Conservation (phyloP, 768 basidiomycete genomes). For the Suillus alpinus region DNA sequence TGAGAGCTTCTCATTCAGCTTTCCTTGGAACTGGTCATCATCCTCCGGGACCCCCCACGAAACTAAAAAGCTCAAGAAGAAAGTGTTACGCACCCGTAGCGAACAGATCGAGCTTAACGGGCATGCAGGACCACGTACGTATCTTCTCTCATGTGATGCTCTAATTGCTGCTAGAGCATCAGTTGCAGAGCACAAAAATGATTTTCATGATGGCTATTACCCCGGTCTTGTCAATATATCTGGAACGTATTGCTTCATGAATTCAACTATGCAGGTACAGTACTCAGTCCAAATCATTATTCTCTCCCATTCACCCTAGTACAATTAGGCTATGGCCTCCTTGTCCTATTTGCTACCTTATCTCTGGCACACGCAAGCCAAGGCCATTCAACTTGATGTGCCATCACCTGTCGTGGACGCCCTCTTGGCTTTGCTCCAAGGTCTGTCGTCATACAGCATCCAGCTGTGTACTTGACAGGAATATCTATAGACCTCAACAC, state of each 20-base stretch:
- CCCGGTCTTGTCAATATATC: slow-evolving; percentile 94
- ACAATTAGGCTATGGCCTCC: slow-evolving; percentile 78
- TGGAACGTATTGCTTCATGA: slow-evolving; percentile 97
- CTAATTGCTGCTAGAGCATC: slow-evolving; percentile 3
- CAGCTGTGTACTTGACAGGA: slow-evolving; percentile 6
- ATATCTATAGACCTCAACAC: slow-evolving; percentile 56
- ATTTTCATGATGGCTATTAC: slow-evolving; percentile 49
- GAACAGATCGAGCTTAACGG: slow-evolving; percentile 53
- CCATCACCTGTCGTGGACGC: slow-evolving; percentile 86
- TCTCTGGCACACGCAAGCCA: slow-evolving; percentile 69
- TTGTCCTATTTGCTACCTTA: slow-evolving; percentile 78
- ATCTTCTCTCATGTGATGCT: neutral
- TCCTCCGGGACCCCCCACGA: slow-evolving; percentile 24
- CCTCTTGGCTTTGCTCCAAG: slow-evolving; percentile 64
- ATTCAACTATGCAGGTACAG: slow-evolving; percentile 84
- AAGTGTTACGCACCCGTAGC: slow-evolving; percentile 47
- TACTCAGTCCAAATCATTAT: slow-evolving; percentile 13
- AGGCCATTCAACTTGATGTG: slow-evolving; percentile 77
- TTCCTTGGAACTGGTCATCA: slow-evolving; percentile 67
- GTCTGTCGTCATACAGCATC: slow-evolving; percentile 33
- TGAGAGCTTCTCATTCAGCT: slow-evolving; percentile 48
- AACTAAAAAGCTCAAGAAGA: slow-evolving; percentile 48
- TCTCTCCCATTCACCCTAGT: slow-evolving; percentile 14
- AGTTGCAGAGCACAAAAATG: slow-evolving; percentile 23
- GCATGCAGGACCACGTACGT: slow-evolving; percentile 29